A percentile compares a stretch with the other conserved stretches of the same genome.
These are phyloP conservation scores for Ploettnerulaceae sp. DNA, from an alignment of 2,329 filamentous ascomycete genomes.

Conservation along the genomic window DNA sequence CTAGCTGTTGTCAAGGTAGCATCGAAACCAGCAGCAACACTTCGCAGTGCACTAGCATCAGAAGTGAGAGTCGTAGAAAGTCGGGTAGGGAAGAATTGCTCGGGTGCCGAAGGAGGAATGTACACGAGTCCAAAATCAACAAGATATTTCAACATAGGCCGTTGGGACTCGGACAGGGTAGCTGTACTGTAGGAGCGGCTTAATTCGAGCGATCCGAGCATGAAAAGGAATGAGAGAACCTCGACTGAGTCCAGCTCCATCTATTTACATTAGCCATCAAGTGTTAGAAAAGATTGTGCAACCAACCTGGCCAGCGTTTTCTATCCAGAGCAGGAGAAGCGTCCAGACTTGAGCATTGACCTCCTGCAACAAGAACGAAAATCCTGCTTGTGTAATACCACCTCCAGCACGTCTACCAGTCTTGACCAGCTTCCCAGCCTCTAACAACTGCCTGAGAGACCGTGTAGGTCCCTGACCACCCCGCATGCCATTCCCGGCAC, in stretches of 20 bases:
- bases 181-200: conserved; percentile 86
- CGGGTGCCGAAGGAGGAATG: conserved; percentile 51
- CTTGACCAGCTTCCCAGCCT: conserved; percentile 77
- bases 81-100: conserved; percentile 81
- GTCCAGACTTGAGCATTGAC: conserved; percentile 98
- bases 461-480: conserved; percentile 55
- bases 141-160: conserved; percentile 84
- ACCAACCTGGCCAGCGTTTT: conserved; percentile 63
- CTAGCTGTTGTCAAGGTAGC: conserved; percentile 52
- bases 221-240: conserved; percentile 92
- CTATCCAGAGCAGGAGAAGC: conserved; percentile 85
- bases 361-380: conserved; percentile 91
- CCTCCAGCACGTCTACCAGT: conserved; percentile 44
- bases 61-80: conserved; percentile 88
- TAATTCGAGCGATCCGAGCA: conserved; percentile 87
- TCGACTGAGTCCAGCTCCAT: conserved; percentile 79
- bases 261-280: conserved; percentile 22
- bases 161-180: conserved; percentile 74
- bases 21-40: conserved; percentile 62
- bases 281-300: not conserved
- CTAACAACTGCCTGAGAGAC: conserved; percentile 78
- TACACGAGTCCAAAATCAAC: conserved; percentile 92
- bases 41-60: conserved; percentile 64
- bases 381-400: conserved; percentile 86
- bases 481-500: conserved; percentile 52